phyloP scores from a whole-genome alignment of 257 asterid species.

The Solanum bulbocastanum region DNA sequence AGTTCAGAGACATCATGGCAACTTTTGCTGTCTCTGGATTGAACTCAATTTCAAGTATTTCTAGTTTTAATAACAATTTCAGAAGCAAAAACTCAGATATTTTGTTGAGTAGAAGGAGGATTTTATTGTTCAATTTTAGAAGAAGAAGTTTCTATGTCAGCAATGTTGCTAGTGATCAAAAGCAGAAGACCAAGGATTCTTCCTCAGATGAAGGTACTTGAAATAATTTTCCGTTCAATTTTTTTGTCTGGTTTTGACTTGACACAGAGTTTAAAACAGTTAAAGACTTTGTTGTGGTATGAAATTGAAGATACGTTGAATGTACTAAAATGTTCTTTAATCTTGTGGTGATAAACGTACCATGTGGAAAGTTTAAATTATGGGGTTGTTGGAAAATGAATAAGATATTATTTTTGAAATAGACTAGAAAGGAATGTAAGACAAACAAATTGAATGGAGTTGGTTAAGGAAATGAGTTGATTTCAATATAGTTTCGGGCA shows the following conservation, averaged over 20 bases:
- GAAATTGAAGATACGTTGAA: background rate
- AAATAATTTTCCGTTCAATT: background rate
- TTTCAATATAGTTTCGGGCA: background rate
- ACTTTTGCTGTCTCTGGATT: background rate
- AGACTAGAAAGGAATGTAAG: background rate
- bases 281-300: background rate
- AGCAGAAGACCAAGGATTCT: slow-evolving; percentile 7
- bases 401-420: background rate
- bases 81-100: background rate
- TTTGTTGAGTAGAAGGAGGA: background rate
- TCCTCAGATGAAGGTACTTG: background rate
- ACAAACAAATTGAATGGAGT: background rate
- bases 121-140: slow-evolving; percentile 9
- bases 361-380: background rate
- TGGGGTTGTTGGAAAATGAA: background rate
- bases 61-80: background rate
- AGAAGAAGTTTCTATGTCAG: slow-evolving; percentile 21
- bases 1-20: slow-evolving; percentile 6
- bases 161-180: slow-evolving; percentile 40
- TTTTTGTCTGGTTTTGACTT: background rate
- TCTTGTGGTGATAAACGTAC: background rate
- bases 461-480: background rate
- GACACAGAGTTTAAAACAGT: background rate
- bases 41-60: background rate
- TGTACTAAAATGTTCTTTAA: background rate